These are phyloP conservation scores for Amylocystis lapponica DNA, from an alignment of 768 basidiomycete species.

Conservation along the genomic window DNA sequence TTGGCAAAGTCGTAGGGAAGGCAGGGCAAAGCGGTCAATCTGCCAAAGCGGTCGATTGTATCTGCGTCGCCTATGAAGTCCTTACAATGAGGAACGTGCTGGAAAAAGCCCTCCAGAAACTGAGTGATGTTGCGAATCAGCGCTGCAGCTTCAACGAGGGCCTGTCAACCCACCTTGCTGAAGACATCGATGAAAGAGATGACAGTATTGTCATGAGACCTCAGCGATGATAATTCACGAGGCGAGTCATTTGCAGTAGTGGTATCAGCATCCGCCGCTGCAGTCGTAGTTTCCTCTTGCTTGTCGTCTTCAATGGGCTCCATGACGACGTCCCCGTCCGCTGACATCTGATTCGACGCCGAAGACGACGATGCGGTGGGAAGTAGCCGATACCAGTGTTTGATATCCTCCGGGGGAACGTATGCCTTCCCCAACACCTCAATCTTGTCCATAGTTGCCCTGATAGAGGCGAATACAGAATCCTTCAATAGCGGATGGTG, in stretches of 20 bases:
- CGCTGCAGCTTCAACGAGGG: neutral
- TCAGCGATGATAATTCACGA: too few species aligned
- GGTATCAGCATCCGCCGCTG: constrained; percentile 10
- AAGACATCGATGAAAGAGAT: constrained; percentile 77
- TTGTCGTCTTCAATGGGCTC: constrained; percentile 16
- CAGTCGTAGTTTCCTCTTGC: neutral
- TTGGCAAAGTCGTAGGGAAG: constrained; percentile 86
- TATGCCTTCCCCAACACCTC: constrained; percentile 67
- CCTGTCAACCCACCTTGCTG: constrained; percentile 56
- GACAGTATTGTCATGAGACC: constrained; percentile 67
- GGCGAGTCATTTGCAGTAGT: too few species aligned
- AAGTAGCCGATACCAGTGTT: constrained; percentile 51
- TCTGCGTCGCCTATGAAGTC: constrained; percentile 80
- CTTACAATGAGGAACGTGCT: constrained; percentile 82
- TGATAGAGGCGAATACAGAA: constrained; percentile 73
- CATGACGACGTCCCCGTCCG: constrained; percentile 7
- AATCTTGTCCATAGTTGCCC: constrained; percentile 62
- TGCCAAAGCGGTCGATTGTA: constrained; percentile 68
- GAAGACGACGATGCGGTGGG: constrained; percentile 7
- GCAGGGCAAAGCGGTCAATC: constrained; percentile 77
- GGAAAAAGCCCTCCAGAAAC: constrained; percentile 95
- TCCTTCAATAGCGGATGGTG: constrained; percentile 89
- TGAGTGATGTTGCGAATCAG: constrained; percentile 30
- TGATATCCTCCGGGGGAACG: constrained; percentile 47
- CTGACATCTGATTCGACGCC: neutral